These are phyloP conservation scores for Rhynchospora tenuis DNA, from an alignment of 176 grass and related monocot genomes.

Conservation along the genomic window DNA sequence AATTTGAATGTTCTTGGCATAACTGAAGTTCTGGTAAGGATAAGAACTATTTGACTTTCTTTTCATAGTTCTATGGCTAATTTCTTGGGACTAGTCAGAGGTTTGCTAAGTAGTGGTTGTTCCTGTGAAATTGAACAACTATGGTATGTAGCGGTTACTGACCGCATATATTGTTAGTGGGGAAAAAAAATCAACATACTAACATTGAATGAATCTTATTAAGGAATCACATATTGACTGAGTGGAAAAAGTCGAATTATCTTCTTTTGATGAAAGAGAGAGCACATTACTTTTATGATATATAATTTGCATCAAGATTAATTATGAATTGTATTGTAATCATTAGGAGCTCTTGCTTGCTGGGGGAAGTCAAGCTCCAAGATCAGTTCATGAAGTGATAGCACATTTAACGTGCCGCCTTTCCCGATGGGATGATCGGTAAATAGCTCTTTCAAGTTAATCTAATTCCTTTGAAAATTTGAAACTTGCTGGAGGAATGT, in stretches of 20 bases:
- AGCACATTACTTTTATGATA: no score
- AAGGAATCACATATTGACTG: background rate
- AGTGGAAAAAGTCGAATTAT: background rate
- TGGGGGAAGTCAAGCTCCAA: slow-evolving; percentile 87
- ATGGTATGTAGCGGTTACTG: background rate
- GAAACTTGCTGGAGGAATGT: background rate
- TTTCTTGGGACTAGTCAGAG: background rate
- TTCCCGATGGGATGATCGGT: slow-evolving; percentile 96
- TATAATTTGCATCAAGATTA: no score
- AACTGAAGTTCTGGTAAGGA: slow-evolving; percentile 94
- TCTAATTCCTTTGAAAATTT: background rate
- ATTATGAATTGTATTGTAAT: slow-evolving; percentile 20
- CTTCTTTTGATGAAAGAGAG: background rate
- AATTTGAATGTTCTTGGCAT: slow-evolving; percentile 90
- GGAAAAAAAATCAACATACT: background rate
- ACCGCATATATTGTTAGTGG: background rate
- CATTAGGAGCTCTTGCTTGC: slow-evolving; percentile 79
- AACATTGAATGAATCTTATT: no score
- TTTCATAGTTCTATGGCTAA: background rate
- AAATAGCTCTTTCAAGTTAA: background rate
- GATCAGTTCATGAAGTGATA: slow-evolving; percentile 89
- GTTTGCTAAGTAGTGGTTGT: background rate
- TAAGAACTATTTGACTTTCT: background rate
- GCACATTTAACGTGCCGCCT: slow-evolving; percentile 83
- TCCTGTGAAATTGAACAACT: background rate